phyloP scores from a whole-genome alignment of 2,329 filamentous ascomycete species.

The Xylaria sp. region DNA sequence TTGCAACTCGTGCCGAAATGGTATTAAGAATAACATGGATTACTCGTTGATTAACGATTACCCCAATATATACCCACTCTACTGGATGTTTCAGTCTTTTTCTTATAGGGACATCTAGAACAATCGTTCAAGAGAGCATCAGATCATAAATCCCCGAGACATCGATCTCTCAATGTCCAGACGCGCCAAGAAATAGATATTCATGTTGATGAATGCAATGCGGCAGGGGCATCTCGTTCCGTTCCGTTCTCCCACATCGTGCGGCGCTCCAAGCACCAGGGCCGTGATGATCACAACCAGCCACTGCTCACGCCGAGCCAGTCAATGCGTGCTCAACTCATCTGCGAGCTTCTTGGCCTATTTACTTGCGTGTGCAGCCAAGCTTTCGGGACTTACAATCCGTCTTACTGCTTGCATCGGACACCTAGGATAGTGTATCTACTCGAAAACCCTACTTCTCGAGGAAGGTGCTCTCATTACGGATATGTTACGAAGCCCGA shows the following conservation, averaged over 20 bases:
- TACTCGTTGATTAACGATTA: slow-evolving; percentile 7
- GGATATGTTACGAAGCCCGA: slow-evolving; percentile 16
- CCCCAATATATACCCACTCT: not conserved
- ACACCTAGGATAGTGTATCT: slow-evolving; percentile 2
- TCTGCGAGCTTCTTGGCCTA: slow-evolving; percentile 33
- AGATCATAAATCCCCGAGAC: slow-evolving; percentile 21
- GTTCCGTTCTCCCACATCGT: slow-evolving; percentile 34
- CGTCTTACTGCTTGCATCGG: slow-evolving; percentile 39
- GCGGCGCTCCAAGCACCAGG: slow-evolving; percentile 31
- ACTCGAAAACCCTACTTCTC: slow-evolving; percentile 23
- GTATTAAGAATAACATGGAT: slow-evolving; percentile 7
- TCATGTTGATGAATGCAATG: slow-evolving; percentile 37
- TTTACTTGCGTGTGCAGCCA: slow-evolving; percentile 36
- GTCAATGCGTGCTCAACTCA: slow-evolving; percentile 23
- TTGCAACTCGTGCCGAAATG: slow-evolving; percentile 22
- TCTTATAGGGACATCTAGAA: slow-evolving; percentile 12
- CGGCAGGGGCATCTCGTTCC: slow-evolving; percentile 37
- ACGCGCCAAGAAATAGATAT: slow-evolving; percentile 26
- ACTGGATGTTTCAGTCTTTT: slow-evolving; percentile 9
- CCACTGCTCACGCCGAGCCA: slow-evolving; percentile 29
- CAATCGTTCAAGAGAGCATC: slow-evolving; percentile 10
- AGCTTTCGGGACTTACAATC: slow-evolving; percentile 38
- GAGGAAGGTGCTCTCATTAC: slow-evolving; percentile 14
- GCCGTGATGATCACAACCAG: slow-evolving; percentile 34
- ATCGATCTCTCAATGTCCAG: slow-evolving; percentile 25